Base-by-base conservation (phyloP, 306 rosid species). In the Acacia melanoxylon region DNA sequence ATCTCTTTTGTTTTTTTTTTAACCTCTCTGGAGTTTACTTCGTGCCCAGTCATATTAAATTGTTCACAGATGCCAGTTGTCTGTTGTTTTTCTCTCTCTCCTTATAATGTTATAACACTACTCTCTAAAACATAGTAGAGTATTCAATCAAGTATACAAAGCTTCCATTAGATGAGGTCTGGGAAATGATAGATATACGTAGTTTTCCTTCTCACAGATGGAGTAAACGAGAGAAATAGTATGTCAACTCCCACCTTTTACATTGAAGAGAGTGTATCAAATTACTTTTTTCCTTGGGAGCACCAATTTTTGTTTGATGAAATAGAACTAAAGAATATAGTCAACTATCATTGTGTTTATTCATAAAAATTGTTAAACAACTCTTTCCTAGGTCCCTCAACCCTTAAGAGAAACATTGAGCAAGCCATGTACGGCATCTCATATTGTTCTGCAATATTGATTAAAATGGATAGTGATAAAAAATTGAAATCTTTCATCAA, bases 381-480 rank as follows among this genome's bases (percentile, higher is more conserved):
- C 75, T 35, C 75, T 35, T 44, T 51, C 25, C 74, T 66, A 31
- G 35, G 65, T 33, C 8, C 59, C 44, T 37, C 68, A 25, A 22
- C 25, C 61, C 68, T 72, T 71, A 14, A 61, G 42, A 79, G 22
- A 49, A 62, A 45, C 72, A 83, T 54, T 68, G 58, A 70, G 70
- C 67, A 45, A 4, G 51, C 25, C 68, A 61, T 61, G 35, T 9
- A 24, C 25, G 35, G 35, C 14, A 62, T 52, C 52, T 80, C 69
- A 31, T 68, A 59, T 46, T 52, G 81, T 58, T 74, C 78, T 62
- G 41, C 79, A 77, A 82, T 78, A 68, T 69, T 52, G 75, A 79
- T 17, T 78, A 79, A 78, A 83, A 15, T 48, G 33, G 76, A 52
- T 73, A 65, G 59, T 10, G 3, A 13, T 25, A 11, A 58, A 79